Conservation (phyloP, 345 rosid species). For the Salix koriyanagi region DNA sequence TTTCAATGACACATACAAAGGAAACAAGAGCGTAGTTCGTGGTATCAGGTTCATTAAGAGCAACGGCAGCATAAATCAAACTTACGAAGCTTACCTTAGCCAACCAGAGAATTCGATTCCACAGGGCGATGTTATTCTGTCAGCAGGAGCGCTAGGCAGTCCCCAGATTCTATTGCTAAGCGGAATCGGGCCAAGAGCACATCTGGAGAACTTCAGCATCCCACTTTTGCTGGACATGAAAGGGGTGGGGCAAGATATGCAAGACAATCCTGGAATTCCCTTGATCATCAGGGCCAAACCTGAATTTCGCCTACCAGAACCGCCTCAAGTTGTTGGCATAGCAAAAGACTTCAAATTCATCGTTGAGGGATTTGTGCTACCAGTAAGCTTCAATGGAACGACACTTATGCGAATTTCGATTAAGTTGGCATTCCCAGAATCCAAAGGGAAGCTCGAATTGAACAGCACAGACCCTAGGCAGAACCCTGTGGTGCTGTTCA, state of each 20-base stretch:
- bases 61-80: conserved; percentile 37
- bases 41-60: conserved; percentile 62
- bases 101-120: conserved; percentile 24
- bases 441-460: conserved; percentile 59
- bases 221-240: conserved; percentile 32
- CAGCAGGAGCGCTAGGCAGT: conserved; percentile 75
- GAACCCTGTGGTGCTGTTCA: conserved; percentile 65
- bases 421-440: conserved; percentile 62
- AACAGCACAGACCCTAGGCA: conserved; percentile 48
- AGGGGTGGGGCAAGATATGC: conserved; percentile 52
- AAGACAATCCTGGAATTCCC: conserved; percentile 58
- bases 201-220: conserved; percentile 45
- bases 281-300: conserved; percentile 39
- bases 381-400: conserved; percentile 41
- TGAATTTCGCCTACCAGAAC: conserved; percentile 44
- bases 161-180: conserved; percentile 67
- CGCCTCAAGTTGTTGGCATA: conserved; percentile 67
- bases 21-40: conserved; percentile 33
- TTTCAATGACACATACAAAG: conserved; percentile 26
- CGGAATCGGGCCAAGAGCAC: conserved; percentile 57
- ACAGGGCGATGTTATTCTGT: conserved; percentile 56
- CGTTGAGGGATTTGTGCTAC: conserved; percentile 47
- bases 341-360: conserved; percentile 49
- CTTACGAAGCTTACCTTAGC: conserved; percentile 49
- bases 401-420: conserved; percentile 45